Conservation (phyloP, 495 filamentous ascomycete genomes). For the Aspergillus haitiensis region DNA sequence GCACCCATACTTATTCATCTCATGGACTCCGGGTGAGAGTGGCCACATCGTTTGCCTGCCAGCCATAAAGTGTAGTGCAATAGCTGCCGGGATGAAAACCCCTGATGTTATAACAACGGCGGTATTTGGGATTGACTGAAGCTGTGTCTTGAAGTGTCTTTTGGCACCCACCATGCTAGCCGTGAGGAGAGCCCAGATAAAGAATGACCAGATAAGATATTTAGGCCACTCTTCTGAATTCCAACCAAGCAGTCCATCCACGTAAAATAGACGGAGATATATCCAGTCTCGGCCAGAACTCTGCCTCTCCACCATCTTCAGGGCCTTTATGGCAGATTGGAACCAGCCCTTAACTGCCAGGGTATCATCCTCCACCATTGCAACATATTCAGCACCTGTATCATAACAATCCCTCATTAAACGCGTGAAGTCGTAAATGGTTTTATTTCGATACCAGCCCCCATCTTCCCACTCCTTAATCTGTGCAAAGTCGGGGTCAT, state of each 20-base stretch:
- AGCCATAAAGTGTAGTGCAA: slow-evolving; percentile 33
- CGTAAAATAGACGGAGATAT: slow-evolving; percentile 23
- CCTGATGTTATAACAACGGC: slow-evolving; percentile 22
- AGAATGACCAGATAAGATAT: slow-evolving; percentile 18
- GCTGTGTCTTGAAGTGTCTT: slow-evolving; percentile 11
- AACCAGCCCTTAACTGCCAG: slow-evolving; percentile 25
- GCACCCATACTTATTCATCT: slow-evolving; percentile 55
- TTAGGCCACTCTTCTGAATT: slow-evolving; percentile 22
- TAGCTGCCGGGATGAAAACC: slow-evolving; percentile 33
- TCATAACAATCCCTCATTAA: slow-evolving; percentile 23
- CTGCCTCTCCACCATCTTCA: slow-evolving; percentile 6
- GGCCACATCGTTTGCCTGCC: slow-evolving; percentile 38
- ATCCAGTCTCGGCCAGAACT: slow-evolving; percentile 14
- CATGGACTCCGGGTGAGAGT: slow-evolving; percentile 36
- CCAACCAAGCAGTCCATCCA: slow-evolving; percentile 21
- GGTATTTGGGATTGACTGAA: slow-evolving; percentile 21
- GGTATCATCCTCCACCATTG: slow-evolving; percentile 24
- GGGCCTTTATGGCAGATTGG: slow-evolving; percentile 14
- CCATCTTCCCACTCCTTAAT: slow-evolving; percentile 36
- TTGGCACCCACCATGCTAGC: slow-evolving; percentile 14
- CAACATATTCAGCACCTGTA: slow-evolving; percentile 21
- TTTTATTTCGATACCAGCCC: slow-evolving; percentile 25
- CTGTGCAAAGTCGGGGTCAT: slow-evolving; percentile 47
- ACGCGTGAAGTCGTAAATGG: slow-evolving; percentile 22
- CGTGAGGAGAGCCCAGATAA: slow-evolving; percentile 16